phyloP scores from a whole-genome alignment of 2,329 filamentous ascomycete genomes.

The Alternaria postmessia region DNA sequence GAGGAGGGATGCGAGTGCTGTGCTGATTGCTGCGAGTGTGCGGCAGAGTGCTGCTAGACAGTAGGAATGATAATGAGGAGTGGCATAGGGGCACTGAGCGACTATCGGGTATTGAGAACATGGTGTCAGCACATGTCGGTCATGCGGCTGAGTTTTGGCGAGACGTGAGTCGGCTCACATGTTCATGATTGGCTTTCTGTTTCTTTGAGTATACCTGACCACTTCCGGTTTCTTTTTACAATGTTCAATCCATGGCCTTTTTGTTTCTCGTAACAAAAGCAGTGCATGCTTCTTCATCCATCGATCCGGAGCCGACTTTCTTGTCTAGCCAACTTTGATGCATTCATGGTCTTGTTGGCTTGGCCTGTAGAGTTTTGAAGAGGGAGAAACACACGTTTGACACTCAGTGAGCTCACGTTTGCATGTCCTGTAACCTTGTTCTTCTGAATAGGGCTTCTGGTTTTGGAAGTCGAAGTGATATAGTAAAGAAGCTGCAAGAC shows the following conservation, averaged over 20 bases:
- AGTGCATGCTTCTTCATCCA: background rate
- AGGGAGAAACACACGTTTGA: too few relatives aligned
- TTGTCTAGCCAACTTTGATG: background rate
- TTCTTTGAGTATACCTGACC: background rate
- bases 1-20: slow-evolving; percentile 72
- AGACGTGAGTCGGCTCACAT: background rate
- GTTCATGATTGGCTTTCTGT: background rate
- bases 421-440: too few relatives aligned
- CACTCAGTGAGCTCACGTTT: too few relatives aligned
- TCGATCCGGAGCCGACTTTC: background rate
- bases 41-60: slow-evolving; percentile 37
- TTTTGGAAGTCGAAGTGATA: too few relatives aligned
- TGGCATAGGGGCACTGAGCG: background rate
- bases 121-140: background rate
- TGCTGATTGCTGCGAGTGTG: slow-evolving; percentile 64
- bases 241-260: background rate
- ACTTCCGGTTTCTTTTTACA: background rate
- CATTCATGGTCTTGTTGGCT: too few relatives aligned
- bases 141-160: background rate
- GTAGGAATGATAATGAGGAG: background rate
- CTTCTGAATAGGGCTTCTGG: too few relatives aligned
- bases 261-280: background rate
- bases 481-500: background rate
- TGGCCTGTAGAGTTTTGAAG: too few relatives aligned
- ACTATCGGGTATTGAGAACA: background rate